A percentile compares a stretch with the other conserved stretches of the same genome.
phyloP scores from a whole-genome alignment of 2,329 filamentous ascomycete species.

The Tolypocladium nubicola region DNA sequence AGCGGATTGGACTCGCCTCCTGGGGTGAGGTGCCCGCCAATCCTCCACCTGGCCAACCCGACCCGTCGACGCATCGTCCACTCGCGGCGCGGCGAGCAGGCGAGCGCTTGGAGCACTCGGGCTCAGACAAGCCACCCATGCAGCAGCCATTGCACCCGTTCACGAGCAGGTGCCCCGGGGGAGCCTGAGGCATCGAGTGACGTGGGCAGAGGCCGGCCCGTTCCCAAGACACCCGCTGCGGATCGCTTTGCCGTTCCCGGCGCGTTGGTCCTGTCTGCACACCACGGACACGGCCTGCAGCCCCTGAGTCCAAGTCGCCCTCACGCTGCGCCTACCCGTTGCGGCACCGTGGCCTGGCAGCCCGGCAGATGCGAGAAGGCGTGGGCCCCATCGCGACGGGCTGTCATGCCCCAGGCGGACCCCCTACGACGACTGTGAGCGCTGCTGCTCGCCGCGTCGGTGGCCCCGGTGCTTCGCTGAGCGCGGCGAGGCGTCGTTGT shows the following conservation, averaged over 20 bases:
- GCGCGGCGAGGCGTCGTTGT: background rate
- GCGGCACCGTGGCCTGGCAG: too few species aligned
- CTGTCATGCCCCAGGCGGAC: background rate
- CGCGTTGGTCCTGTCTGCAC: background rate
- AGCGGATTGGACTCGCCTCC: background rate
- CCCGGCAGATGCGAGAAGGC: background rate
- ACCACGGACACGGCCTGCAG: background rate
- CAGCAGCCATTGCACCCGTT: background rate
- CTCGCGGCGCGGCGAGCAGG: background rate
- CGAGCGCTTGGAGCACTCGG: background rate
- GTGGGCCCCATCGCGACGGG: background rate
- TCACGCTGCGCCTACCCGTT: background rate
- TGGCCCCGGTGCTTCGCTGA: background rate
- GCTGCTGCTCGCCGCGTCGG: background rate
- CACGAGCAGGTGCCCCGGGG: too few species aligned
- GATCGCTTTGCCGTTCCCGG: background rate
- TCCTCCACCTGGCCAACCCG: background rate
- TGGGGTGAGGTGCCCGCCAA: background rate
- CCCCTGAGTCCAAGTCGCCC: background rate
- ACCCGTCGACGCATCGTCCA: too few species aligned
- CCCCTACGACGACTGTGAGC: background rate
- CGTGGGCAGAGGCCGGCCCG: too few species aligned
- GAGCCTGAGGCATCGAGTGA: too few species aligned
- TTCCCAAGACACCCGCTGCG: background rate
- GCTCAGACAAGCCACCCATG: background rate